These are phyloP conservation scores for Linnemannia exigua DNA, from an alignment of 192 early-diverging fungal species.

Conservation along the genomic window DNA sequence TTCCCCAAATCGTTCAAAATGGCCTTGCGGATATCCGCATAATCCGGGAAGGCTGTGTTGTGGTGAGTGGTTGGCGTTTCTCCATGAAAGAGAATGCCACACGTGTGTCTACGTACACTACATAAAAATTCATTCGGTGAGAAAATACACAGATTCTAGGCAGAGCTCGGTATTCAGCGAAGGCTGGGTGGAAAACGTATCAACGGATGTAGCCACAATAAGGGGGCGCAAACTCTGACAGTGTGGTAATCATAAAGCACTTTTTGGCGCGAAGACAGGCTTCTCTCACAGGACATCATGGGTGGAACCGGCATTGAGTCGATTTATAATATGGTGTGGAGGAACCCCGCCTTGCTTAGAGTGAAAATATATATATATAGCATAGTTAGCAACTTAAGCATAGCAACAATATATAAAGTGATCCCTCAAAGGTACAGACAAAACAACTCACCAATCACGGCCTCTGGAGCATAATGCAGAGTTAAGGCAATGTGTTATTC, in stretches of 20 bases:
- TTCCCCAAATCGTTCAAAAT: constrained; percentile 1
- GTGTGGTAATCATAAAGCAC: too few species aligned
- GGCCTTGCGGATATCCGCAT: not conserved
- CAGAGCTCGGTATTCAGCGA: too few species aligned
- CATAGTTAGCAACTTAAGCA: not conserved
- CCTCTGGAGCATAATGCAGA: constrained; percentile 7
- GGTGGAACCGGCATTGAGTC: too few species aligned
- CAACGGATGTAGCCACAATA: too few species aligned
- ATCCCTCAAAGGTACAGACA: not conserved
- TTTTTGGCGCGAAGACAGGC: too few species aligned
- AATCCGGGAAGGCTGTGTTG: not conserved
- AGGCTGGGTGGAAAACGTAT: too few species aligned
- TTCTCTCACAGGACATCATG: too few species aligned
- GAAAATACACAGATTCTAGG: too few species aligned
- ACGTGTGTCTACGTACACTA: not conserved
- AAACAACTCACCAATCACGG: constrained; percentile 2
- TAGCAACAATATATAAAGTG: not conserved
- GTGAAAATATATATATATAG: not conserved
- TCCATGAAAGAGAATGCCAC: not conserved
- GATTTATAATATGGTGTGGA: too few species aligned
- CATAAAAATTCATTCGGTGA: too few species aligned
- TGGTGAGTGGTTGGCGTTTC: not conserved
- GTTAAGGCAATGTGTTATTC: not conserved
- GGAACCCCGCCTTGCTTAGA: not conserved
- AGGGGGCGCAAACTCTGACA: too few species aligned